Percentiles rank a stretch among this genome's conserved stretches.
Conservation (phyloP, 1,284 basidiomycete species). For the Xerocomus cyaneibrunnescens region DNA sequence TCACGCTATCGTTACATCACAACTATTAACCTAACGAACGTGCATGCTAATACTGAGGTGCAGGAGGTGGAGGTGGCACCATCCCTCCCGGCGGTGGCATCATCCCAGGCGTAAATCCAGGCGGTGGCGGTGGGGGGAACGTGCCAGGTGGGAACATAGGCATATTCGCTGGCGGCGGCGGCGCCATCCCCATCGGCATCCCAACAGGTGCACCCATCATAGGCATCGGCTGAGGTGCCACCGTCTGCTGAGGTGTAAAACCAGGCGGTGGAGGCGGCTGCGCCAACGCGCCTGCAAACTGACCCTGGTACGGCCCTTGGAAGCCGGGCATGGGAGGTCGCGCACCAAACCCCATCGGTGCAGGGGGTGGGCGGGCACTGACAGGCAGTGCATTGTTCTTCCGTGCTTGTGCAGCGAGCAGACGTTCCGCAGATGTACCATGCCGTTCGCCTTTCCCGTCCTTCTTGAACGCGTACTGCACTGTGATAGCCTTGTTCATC, state of each 20-base stretch:
- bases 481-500: slow-evolving; percentile 96
- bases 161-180: slow-evolving; percentile 31
- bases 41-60: slow-evolving; percentile 30
- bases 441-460: slow-evolving; percentile 98
- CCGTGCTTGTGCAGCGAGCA: slow-evolving; percentile 92
- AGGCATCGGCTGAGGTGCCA: slow-evolving; percentile 47
- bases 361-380: slow-evolving; percentile 63
- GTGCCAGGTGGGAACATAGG: slow-evolving; percentile 36
- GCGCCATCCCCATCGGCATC: slow-evolving; percentile 45
- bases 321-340: slow-evolving; percentile 62
- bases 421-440: slow-evolving; percentile 91
- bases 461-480: slow-evolving; percentile 99
- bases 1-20: slow-evolving; percentile 5
- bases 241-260: slow-evolving; percentile 66
- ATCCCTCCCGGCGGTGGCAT: slow-evolving; percentile 35
- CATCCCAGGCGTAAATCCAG: slow-evolving; percentile 35
- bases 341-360: slow-evolving; percentile 66
- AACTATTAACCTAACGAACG: slow-evolving; percentile 10
- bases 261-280: slow-evolving; percentile 68
- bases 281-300: slow-evolving; percentile 81
- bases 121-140: slow-evolving; percentile 33
- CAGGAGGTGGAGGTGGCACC: slow-evolving; percentile 35
- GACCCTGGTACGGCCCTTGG: slow-evolving; percentile 78
- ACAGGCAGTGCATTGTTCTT: slow-evolving; percentile 90
- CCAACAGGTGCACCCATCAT: slow-evolving; percentile 39